Conservation (phyloP, 768 basidiomycete species). For the Baorangia bicolor region DNA sequence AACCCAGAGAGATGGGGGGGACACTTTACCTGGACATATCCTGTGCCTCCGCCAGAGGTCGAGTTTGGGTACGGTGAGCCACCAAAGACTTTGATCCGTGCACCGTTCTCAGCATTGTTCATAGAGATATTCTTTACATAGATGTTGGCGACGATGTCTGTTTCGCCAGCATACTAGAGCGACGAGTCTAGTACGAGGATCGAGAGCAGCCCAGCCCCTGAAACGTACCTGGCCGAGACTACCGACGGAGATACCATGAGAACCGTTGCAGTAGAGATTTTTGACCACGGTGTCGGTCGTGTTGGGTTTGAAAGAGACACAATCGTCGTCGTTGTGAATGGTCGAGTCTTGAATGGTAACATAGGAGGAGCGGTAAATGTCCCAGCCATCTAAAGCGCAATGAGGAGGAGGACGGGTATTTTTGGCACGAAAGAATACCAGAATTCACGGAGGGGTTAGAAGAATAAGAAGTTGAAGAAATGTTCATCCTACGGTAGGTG, state of each 20-base stretch:
- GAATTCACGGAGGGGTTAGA: constrained; percentile 35
- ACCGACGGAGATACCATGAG: constrained; percentile 46
- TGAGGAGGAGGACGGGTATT: not conserved
- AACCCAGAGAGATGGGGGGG: not conserved
- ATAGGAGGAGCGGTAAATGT: constrained; percentile 43
- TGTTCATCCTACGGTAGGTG: constrained; percentile 40
- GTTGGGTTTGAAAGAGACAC: constrained; percentile 30
- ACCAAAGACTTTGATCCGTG: constrained; percentile 52
- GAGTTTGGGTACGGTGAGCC: constrained; percentile 40
- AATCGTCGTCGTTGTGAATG: constrained; percentile 44
- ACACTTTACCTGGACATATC: constrained; percentile 37
- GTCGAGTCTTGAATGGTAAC: constrained; percentile 37
- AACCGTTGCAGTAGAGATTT: constrained; percentile 42
- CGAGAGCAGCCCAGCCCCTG: not conserved
- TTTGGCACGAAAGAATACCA: constrained; percentile 15
- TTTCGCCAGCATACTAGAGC: constrained; percentile 36
- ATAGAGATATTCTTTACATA: constrained; percentile 42
- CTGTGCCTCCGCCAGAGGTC: constrained; percentile 43
- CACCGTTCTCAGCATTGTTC: constrained; percentile 47
- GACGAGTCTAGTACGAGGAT: not conserved
- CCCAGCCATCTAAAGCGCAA: constrained; percentile 41
- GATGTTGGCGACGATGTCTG: constrained; percentile 46
- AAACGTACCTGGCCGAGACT: constrained; percentile 41
- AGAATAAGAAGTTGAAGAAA: constrained; percentile 36
- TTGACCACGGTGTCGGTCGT: constrained; percentile 41